Evolutionary conservation across 352 stramenopile species (phyloP).

Genomic region (Lagenidium giganteum): DNA sequence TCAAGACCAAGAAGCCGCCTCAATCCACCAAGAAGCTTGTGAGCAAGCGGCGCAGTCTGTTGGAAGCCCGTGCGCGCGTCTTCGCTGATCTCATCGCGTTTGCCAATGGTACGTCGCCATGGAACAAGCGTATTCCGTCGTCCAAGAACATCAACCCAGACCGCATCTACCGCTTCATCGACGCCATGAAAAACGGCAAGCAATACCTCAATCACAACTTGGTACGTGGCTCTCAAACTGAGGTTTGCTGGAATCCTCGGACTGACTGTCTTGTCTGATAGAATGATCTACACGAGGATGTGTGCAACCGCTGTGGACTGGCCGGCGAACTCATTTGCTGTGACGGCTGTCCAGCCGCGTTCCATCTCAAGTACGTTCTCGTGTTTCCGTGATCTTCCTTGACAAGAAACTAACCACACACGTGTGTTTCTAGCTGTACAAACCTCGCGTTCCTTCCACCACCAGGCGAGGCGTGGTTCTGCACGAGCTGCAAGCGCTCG

Average conservation of each 20-base stretch:
- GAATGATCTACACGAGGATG: constrained; percentile 81
- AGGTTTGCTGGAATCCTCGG: background rate
- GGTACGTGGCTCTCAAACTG: constrained; percentile 23
- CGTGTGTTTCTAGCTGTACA: constrained; percentile 30
- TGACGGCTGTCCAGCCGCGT: constrained; percentile 69
- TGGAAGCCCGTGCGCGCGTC: constrained; percentile 41
- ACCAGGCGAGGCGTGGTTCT: constrained; percentile 60
- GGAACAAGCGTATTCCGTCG: constrained; percentile 54
- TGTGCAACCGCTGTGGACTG: constrained; percentile 66
- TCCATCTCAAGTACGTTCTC: constrained; percentile 53
- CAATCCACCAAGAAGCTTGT: constrained; percentile 21
- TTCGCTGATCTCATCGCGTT: constrained; percentile 60
- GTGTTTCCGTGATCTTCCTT: background rate
- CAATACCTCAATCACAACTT: constrained; percentile 53
- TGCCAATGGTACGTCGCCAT: constrained; percentile 54
- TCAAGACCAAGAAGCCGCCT: constrained; percentile 10
- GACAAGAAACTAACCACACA: background rate
- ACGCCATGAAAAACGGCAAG: constrained; percentile 56
- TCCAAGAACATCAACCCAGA: constrained; percentile 41
- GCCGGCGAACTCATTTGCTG: constrained; percentile 77
- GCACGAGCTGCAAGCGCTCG: constrained; percentile 53
- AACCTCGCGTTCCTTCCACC: constrained; percentile 59
- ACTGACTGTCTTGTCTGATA: constrained; percentile 12
- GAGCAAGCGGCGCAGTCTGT: constrained; percentile 39
- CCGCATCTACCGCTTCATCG: constrained; percentile 65